Evolutionary conservation across 768 basidiomycete genomes (phyloP), one percentile per base, ranked within the genome.

Genomic region (Lentinula detonsa): DNA sequence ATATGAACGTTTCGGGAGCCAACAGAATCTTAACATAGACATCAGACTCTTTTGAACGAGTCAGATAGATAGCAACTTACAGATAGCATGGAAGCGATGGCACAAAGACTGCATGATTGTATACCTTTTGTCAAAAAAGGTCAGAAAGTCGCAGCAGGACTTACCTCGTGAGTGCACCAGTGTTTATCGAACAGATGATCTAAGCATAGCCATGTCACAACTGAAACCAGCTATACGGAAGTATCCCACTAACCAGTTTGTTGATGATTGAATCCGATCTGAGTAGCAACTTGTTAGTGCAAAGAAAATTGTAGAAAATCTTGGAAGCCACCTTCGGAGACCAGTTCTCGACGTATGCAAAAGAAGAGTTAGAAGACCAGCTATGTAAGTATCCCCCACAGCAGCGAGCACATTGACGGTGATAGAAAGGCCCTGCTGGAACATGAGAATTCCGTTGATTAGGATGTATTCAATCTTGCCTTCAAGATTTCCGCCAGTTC

Each of bases 51-150:
- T 21, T 21, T 45, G 53, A 15, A 49, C 33, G 15, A 4, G 21
- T 33, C 37, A 2, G 1, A 58, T 7, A 9, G 21, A 7, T 2
- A 33, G 33, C 8, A 15, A 5, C 59, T 34, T 58, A 81, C 83
- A 21, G 80, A 79, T 33, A 85, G 72, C 42, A 86, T 71, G 15
- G 85, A 85, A 55, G 76, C 77, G 42, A 85, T 70, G 3, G 85
- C 85, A n/a, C n/a, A n/a, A 7, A 56, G 34, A 60, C 49, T 57
- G 28, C 40, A 15, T 34, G 4, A 4, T 34, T 11, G 54, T 45
- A 11, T 13, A 59, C 63, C 13, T 60, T 50, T 40, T 6, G 31
- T 23, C 51, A 34, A 46, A 35, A 28, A 43, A 31, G 50, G 21
- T 35, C 34, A 23, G 13, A 16, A 53, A 39, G 10, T 37, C 33